These are phyloP conservation scores for Puccinia hordei DNA, from an alignment of 1,284 basidiomycete genomes.

Conservation along the genomic window DNA sequence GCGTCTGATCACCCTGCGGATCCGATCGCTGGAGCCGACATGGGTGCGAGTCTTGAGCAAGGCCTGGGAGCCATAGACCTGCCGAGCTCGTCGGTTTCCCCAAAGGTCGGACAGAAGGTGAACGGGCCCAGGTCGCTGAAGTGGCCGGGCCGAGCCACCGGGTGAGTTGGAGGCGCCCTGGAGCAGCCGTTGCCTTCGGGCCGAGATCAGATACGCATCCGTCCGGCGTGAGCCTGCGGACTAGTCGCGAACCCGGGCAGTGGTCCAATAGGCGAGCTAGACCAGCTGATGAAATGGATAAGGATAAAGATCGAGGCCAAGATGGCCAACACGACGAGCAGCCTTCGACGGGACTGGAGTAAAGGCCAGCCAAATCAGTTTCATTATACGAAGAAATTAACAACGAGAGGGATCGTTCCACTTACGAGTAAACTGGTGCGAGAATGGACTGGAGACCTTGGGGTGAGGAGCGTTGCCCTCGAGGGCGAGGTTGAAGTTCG, in stretches of 20 bases:
- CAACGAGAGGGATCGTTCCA: background rate
- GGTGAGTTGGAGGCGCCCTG: slow-evolving; percentile 37
- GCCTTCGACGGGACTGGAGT: slow-evolving; percentile 38
- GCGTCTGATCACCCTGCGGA: slow-evolving; percentile 79
- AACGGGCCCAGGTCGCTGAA: slow-evolving; percentile 71
- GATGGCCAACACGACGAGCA: slow-evolving; percentile 31
- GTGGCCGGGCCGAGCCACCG: slow-evolving; percentile 36
- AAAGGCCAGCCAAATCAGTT: background rate
- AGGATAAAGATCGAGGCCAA: slow-evolving; percentile 38
- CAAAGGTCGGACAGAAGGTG: slow-evolving; percentile 82
- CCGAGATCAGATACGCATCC: slow-evolving; percentile 50
- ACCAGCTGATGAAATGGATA: slow-evolving; percentile 47
- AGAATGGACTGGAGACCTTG: slow-evolving; percentile 16
- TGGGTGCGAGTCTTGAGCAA: slow-evolving; percentile 77
- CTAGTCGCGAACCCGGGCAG: slow-evolving; percentile 41
- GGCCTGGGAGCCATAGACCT: slow-evolving; percentile 74
- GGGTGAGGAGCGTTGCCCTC: background rate
- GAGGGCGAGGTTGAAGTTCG: slow-evolving; percentile 3
- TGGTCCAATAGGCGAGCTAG: slow-evolving; percentile 30
- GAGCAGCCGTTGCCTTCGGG: slow-evolving; percentile 40
- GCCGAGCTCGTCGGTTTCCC: slow-evolving; percentile 76
- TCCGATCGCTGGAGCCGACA: slow-evolving; percentile 76
- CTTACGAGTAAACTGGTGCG: slow-evolving; percentile 29
- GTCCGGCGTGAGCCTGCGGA: slow-evolving; percentile 41
- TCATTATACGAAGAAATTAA: background rate